Evolutionary conservation across 192 early-diverging fungal species (phyloP).

Genomic region (Globomyces pollinis-pini): DNA sequence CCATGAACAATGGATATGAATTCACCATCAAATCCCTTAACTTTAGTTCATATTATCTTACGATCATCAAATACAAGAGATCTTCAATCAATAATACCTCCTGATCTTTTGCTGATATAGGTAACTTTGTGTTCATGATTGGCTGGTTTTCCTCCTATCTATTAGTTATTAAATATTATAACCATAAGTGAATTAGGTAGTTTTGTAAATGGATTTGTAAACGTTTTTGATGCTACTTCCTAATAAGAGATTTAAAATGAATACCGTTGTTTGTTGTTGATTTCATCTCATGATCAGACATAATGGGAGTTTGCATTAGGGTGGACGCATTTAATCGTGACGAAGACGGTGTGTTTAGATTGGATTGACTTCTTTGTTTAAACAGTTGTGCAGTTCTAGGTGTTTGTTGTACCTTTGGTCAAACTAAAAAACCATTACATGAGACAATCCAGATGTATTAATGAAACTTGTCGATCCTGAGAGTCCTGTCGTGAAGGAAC

Average conservation of each 20-base stretch:
- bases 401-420: background rate
- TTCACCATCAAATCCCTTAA: slow-evolving; percentile 81
- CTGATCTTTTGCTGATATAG: slow-evolving; percentile 34
- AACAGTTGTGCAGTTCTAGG: background rate
- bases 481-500: background rate
- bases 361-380: slow-evolving; percentile 2
- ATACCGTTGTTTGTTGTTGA: background rate
- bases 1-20: slow-evolving; percentile 23
- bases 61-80: slow-evolving; percentile 77
- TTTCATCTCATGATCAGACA: background rate
- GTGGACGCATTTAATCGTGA: background rate
- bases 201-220: too few relatives aligned
- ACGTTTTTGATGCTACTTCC: too few relatives aligned
- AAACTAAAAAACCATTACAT: background rate
- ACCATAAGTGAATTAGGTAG: too few relatives aligned
- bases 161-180: too few relatives aligned
- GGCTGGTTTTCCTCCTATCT: too few relatives aligned
- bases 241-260: too few relatives aligned
- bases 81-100: slow-evolving; percentile 85
- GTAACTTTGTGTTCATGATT: too few relatives aligned
- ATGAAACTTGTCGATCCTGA: background rate
- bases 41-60: too few relatives aligned
- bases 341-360: background rate
- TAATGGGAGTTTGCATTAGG: background rate
- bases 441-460: background rate